Evolutionary conservation across 2,329 filamentous ascomycete species (phyloP).

Genomic region (Parascedosporium putredinis): DNA sequence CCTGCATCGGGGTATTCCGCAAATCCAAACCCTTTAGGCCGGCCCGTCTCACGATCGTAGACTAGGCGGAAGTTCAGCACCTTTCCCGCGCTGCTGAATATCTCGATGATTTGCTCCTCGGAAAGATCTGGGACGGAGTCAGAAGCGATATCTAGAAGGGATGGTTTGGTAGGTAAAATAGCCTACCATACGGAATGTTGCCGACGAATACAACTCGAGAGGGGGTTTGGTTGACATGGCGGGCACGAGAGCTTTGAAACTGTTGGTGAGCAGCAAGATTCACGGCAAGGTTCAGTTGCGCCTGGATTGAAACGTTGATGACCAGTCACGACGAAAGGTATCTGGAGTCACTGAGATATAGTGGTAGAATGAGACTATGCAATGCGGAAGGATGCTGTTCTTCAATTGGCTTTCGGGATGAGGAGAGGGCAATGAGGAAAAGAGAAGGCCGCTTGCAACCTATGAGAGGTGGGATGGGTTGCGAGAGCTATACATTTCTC

Average conservation of each 20-base stretch:
- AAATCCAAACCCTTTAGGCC: constrained; percentile 94
- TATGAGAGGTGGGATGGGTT: too few species aligned
- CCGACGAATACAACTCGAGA: constrained; percentile 76
- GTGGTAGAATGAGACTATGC: too few species aligned
- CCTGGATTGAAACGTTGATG: not conserved
- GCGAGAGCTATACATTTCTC: too few species aligned
- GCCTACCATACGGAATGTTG: constrained; percentile 74
- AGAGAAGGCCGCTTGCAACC: too few species aligned
- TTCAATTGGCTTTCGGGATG: too few species aligned
- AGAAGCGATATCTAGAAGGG: too few species aligned
- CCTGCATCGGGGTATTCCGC: constrained; percentile 91
- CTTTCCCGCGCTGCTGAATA: constrained; percentile 81
- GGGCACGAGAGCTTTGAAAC: constrained; percentile 12
- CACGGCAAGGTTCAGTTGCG: not conserved
- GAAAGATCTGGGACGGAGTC: constrained; percentile 90
- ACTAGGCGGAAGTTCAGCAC: constrained; percentile 85
- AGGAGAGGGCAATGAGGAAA: too few species aligned
- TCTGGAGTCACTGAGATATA: too few species aligned
- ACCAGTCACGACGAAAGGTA: too few species aligned
- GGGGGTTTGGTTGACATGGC: constrained; percentile 64
- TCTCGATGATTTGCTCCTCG: constrained; percentile 91
- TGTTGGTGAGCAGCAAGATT: not conserved
- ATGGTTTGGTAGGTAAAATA: too few species aligned
- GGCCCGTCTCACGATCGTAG: constrained; percentile 88
- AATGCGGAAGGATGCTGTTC: too few species aligned